Evolutionary conservation across 2,329 filamentous ascomycete species (phyloP).

Genomic region (Orbilia brochopaga): DNA sequence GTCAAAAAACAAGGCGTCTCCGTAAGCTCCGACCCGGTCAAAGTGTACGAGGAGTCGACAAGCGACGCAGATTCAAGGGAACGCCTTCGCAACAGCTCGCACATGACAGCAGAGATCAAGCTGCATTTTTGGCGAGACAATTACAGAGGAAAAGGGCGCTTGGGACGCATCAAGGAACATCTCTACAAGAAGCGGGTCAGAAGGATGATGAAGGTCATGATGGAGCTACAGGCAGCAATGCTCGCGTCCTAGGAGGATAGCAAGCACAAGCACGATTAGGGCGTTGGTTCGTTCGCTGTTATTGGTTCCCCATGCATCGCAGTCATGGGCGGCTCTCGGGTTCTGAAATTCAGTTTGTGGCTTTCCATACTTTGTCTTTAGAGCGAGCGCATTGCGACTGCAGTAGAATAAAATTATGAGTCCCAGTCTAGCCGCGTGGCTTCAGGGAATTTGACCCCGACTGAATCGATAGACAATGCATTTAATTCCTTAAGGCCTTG

Average conservation of each 20-base stretch:
- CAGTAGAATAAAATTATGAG: too few relatives aligned
- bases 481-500: too few relatives aligned
- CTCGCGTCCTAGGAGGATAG: constrained; percentile 13
- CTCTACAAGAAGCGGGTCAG: constrained; percentile 20
- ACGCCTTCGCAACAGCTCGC: constrained; percentile 25
- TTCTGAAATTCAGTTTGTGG: too few relatives aligned
- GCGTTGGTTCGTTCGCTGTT: neutral
- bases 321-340: neutral
- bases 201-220: constrained; percentile 16
- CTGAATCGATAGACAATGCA: too few relatives aligned
- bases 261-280: constrained; percentile 7
- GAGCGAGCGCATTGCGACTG: too few relatives aligned
- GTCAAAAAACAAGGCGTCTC: constrained; percentile 22
- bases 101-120: constrained; percentile 45
- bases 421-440: too few relatives aligned
- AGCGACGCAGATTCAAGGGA: constrained; percentile 2
- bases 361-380: neutral
- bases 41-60: constrained; percentile 23
- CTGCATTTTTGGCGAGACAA: constrained; percentile 45
- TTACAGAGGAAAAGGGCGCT: constrained; percentile 24
- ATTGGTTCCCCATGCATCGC: neutral
- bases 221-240: constrained; percentile 29
- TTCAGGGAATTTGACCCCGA: too few relatives aligned
- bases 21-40: constrained; percentile 28
- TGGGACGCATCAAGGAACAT: constrained; percentile 23